phyloP scores from a whole-genome alignment of 306 rosid species.

The Cucumis cinereus region DNA sequence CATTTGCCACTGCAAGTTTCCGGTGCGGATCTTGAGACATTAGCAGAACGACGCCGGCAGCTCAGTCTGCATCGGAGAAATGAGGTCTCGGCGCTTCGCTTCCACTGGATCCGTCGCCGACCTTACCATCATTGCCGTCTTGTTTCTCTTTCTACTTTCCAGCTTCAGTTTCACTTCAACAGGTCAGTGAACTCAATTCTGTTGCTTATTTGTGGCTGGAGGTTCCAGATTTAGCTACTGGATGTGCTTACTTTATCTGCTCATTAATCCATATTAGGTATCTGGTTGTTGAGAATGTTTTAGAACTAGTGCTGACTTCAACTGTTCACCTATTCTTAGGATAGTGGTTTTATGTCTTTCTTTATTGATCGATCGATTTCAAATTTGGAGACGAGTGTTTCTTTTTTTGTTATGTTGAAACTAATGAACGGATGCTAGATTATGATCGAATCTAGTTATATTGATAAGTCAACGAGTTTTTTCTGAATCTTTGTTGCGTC shows the following conservation, averaged over 20 bases:
- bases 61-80: constrained; percentile 27
- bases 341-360: background rate
- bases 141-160: constrained; percentile 35
- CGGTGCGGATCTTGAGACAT: constrained; percentile 28
- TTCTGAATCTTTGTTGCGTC: background rate
- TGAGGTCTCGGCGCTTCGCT: constrained; percentile 29
- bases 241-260: background rate
- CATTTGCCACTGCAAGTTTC: background rate
- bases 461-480: background rate
- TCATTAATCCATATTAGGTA: background rate
- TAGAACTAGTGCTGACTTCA: background rate
- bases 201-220: background rate
- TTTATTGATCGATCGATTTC: background rate
- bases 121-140: constrained; percentile 23
- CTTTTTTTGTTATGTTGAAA: background rate
- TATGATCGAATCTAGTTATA: background rate
- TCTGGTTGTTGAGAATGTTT: background rate
- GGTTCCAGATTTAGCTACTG: constrained; percentile 1
- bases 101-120: constrained; percentile 37
- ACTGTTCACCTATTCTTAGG: background rate
- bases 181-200: constrained; percentile 27
- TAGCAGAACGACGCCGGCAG: background rate
- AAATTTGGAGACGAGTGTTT: background rate
- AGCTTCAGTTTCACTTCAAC: constrained; percentile 59
- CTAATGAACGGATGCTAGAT: background rate